Evolutionary conservation across 495 filamentous ascomycete species (phyloP), one percentile per base, ranked within the genome.

Genomic region (Parachaetomium inaequale): DNA sequence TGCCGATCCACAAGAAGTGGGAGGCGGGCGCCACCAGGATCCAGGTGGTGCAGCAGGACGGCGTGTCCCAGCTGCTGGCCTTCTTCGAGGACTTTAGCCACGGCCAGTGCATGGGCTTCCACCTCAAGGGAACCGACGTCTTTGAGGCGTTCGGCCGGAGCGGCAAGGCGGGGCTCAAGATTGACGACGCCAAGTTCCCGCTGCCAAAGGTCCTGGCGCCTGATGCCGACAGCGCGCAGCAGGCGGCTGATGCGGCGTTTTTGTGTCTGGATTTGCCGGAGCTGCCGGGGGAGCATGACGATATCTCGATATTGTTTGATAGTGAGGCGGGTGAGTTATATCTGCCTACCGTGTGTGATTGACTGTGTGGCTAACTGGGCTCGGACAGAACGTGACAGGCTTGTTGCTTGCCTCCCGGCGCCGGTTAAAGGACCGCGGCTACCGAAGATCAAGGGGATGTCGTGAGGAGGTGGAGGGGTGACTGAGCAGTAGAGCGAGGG

Each of bases 1-100:
- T 93, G n/a, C 90, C 90, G 0, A 90, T 93, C 53, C 86, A 92
- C 74, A 95, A 96, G 76, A 92, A 90, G 71, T 93, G 90, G 90
- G 90, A 93, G 67, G 88, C 91, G 2, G 83, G 77, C 12, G 75
- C 78, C 34, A 87, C 89, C 14, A 84, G 92, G 17, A 76, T 96
- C 25, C 92, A 96, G 72, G 77, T 96, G 40, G 83, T 96, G 25
- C 79, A 84, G 58, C 87, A 87, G 50, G 87, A 89, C 45, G 89
- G 84, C 70, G 80, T 85, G 31, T 73, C 85, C 3, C 90, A 95
- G 67, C 74, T 96, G 19, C 72, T 93, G 8, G 91, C 86, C 29
- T 96, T 94, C 76, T 91, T 96, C 69, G 81, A 87, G 53, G 87
- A 90, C 54, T 96, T 93, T 73, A 82, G 82, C 51, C 89, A 93